Percentiles rank a stretch among this genome's conserved stretches.
These are phyloP conservation scores for Penicillium sclerotiorum DNA, from an alignment of 2,329 filamentous ascomycete species.

Conservation along the genomic window DNA sequence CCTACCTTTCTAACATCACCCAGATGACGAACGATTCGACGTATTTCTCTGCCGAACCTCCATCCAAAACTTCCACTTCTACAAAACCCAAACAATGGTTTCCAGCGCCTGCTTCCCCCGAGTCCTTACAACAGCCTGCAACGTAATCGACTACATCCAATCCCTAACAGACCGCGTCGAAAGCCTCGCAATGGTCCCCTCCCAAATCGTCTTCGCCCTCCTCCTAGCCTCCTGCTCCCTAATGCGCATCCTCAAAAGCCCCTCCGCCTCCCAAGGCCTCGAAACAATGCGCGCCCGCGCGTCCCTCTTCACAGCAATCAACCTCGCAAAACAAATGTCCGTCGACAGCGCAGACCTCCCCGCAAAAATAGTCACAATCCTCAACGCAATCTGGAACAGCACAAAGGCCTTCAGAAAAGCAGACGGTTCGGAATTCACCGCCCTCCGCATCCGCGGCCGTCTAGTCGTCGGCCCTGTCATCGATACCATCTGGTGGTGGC, in stretches of 20 bases:
- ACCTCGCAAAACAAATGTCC: conserved; percentile 42
- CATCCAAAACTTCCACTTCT: conserved; percentile 41
- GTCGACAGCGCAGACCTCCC: conserved; percentile 40
- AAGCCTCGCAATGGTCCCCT: conserved; percentile 27
- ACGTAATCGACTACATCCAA: conserved; percentile 34
- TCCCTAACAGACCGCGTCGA: conserved; percentile 23
- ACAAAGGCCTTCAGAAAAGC: conserved; percentile 42
- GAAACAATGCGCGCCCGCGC: conserved; percentile 38
- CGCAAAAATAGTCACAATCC: conserved; percentile 33
- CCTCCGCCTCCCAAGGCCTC: conserved; percentile 28
- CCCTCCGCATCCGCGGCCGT: conserved; percentile 44
- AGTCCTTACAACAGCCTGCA: conserved; percentile 33
- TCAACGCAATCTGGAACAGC: conserved; percentile 47
- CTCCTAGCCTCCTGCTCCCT: conserved; percentile 36
- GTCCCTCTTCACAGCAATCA: conserved; percentile 41
- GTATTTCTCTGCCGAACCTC: conserved; percentile 33
- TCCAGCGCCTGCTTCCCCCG: conserved; percentile 30
- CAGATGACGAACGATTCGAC: conserved; percentile 37
- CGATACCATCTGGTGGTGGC: conserved; percentile 48
- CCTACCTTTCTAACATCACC: not conserved
- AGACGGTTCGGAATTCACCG: conserved; percentile 38
- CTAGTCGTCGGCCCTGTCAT: conserved; percentile 40
- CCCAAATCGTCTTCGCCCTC: conserved; percentile 33
- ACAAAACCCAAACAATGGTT: conserved; percentile 32
- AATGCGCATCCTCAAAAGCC: conserved; percentile 44